These are phyloP conservation scores for Protoeuglena noctilucae DNA, from an alignment of 139 green algal species.

Conservation along the genomic window DNA sequence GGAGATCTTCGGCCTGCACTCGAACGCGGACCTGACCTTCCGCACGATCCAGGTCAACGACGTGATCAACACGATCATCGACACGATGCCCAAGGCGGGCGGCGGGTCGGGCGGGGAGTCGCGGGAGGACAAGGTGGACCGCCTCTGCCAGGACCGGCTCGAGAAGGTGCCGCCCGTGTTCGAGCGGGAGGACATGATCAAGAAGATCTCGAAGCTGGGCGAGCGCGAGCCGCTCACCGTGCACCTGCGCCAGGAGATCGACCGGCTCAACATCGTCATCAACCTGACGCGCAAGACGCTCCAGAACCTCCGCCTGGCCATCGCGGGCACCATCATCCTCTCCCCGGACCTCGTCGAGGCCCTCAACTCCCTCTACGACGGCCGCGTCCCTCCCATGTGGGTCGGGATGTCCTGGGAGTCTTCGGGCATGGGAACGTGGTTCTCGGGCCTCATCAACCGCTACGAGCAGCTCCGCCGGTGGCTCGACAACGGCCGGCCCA, in stretches of 20 bases:
- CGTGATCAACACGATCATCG: slow-evolving; percentile 52
- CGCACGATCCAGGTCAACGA: slow-evolving; percentile 59
- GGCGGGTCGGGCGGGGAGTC: slow-evolving; percentile 34
- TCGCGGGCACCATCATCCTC: slow-evolving; percentile 77
- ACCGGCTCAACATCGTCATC: slow-evolving; percentile 72
- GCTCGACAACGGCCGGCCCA: slow-evolving; percentile 68
- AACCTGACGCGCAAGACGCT: slow-evolving; percentile 38
- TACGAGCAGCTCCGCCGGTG: slow-evolving; percentile 84
- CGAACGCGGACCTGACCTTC: slow-evolving; percentile 90
- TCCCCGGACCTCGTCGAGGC: slow-evolving; percentile 52
- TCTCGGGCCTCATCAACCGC: slow-evolving; percentile 64
- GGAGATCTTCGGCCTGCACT: slow-evolving; percentile 87
- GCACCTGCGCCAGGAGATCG: slow-evolving; percentile 80
- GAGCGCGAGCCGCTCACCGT: slow-evolving; percentile 66
- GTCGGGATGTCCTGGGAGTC: slow-evolving; percentile 63
- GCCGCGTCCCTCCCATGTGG: slow-evolving; percentile 60
- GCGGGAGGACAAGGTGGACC: slow-evolving; percentile 83
- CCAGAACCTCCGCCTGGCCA: slow-evolving; percentile 68
- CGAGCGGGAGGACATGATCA: slow-evolving; percentile 66
- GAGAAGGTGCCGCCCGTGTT: slow-evolving; percentile 65
- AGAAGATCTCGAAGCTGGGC: slow-evolving; percentile 72
- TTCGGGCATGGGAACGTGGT: slow-evolving; percentile 67
- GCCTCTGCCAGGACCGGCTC: slow-evolving; percentile 76
- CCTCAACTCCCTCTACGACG: slow-evolving; percentile 71
- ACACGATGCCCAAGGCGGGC: slow-evolving; percentile 73